Evolutionary conservation across 2,329 filamentous ascomycete species (phyloP).

Genomic region (Calonectria multiphialidica): DNA sequence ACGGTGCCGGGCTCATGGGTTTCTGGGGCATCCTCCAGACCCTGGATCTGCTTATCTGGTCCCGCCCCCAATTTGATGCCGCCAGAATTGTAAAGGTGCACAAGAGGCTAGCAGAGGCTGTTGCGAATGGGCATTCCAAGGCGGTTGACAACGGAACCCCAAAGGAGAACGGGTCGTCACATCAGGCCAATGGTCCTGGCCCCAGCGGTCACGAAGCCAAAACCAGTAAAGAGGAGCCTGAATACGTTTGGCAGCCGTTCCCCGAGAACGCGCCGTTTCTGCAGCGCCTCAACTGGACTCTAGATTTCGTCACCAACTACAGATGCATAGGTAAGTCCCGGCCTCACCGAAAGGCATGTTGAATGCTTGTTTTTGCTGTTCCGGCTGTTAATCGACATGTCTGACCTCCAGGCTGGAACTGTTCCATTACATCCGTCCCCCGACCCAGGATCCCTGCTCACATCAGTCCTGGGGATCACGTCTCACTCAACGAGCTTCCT

Average conservation of each 20-base stretch:
- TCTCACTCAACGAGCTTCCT: slow-evolving; percentile 57
- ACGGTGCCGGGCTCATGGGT: slow-evolving; percentile 62
- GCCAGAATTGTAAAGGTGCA: slow-evolving; percentile 59
- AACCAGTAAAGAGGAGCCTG: slow-evolving; percentile 37
- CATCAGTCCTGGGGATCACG: slow-evolving; percentile 49
- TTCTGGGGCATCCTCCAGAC: slow-evolving; percentile 65
- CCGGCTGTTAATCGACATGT: background rate
- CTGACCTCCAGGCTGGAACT: slow-evolving; percentile 65
- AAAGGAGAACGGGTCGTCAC: slow-evolving; percentile 23
- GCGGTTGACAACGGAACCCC: background rate
- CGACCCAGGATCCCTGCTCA: slow-evolving; percentile 55
- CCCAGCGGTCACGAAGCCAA: background rate
- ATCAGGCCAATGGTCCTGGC: background rate
- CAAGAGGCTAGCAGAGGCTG: slow-evolving; percentile 15
- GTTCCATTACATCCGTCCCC: slow-evolving; percentile 63
- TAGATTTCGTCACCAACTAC: slow-evolving; percentile 67
- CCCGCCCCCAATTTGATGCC: slow-evolving; percentile 67
- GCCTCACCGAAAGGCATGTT: slow-evolving; percentile 26
- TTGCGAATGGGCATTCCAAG: background rate
- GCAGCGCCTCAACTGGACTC: slow-evolving; percentile 66
- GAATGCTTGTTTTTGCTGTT: background rate
- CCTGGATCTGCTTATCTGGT: slow-evolving; percentile 65
- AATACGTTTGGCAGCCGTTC: slow-evolving; percentile 73
- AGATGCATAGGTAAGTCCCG: slow-evolving; percentile 62
- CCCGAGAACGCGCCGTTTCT: slow-evolving; percentile 62